These are phyloP conservation scores for Ramularia collo-cygni DNA, from an alignment of 2,329 filamentous ascomycete species.

Conservation along the genomic window DNA sequence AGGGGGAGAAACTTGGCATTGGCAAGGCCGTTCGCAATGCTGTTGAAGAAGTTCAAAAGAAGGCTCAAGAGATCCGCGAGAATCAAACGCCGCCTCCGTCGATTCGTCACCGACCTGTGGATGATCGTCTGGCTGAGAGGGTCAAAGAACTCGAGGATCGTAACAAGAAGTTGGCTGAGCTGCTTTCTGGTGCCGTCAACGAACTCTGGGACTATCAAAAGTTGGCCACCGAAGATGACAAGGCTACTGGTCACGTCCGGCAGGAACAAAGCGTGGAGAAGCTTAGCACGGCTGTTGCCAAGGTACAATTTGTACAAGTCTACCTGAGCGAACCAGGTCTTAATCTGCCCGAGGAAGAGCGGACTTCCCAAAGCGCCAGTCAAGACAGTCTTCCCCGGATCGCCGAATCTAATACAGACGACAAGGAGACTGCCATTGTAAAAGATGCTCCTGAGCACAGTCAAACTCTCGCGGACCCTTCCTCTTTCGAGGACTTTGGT, in stretches of 20 bases:
- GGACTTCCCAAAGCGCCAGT: neutral
- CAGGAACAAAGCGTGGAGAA: constrained; percentile 31
- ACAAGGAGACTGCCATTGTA: neutral
- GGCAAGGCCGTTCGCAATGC: constrained; percentile 77
- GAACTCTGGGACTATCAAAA: constrained; percentile 56
- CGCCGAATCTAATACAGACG: neutral
- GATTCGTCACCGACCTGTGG: constrained; percentile 36
- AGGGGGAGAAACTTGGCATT: constrained; percentile 68
- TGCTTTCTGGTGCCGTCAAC: constrained; percentile 61
- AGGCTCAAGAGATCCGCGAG: constrained; percentile 60
- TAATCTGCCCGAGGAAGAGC: constrained; percentile 36
- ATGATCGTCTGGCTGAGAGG: constrained; percentile 27
- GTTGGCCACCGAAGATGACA: constrained; percentile 32
- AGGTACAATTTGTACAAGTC: constrained; percentile 46
- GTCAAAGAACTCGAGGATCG: constrained; percentile 54
- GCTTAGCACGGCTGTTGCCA: constrained; percentile 43
- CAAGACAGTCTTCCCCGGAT: neutral
- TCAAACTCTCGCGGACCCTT: constrained; percentile 11
- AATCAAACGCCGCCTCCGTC: constrained; percentile 26
- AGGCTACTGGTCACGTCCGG: constrained; percentile 25
- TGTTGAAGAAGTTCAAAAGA: constrained; percentile 70
- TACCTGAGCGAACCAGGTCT: constrained; percentile 43
- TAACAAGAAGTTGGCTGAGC: constrained; percentile 58
- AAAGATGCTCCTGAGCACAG: neutral
- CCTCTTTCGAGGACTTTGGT: constrained; percentile 11